These are phyloP conservation scores for Venturia oleaginea DNA, from an alignment of 2,329 filamentous ascomycete genomes.

Conservation along the genomic window DNA sequence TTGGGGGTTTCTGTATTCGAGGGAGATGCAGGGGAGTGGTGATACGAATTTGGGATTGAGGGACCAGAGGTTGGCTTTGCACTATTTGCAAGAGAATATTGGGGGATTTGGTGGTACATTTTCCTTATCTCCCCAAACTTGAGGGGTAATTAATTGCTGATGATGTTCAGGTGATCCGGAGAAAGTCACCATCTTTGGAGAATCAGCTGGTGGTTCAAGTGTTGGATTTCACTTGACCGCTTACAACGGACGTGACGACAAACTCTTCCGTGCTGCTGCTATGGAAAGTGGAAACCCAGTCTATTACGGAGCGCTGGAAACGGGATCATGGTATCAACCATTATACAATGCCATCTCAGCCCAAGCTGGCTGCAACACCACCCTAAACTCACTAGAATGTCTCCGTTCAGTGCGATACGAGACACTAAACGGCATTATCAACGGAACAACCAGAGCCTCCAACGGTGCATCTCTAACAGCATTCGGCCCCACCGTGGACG, in stretches of 20 bases:
- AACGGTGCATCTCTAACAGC: constrained; percentile 17
- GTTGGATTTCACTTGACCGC: constrained; percentile 40
- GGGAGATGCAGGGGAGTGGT: constrained; percentile 43
- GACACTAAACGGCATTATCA: constrained; percentile 46
- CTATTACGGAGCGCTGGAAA: constrained; percentile 19
- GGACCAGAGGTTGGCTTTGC: constrained; percentile 36
- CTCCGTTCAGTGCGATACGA: constrained; percentile 53
- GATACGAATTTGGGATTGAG: constrained; percentile 39
- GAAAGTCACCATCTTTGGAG: constrained; percentile 38
- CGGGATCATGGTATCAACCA: constrained; percentile 36
- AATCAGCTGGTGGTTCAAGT: constrained; percentile 35
- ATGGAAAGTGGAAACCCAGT: constrained; percentile 36
- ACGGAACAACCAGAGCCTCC: constrained; percentile 27
- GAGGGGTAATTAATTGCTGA: constrained; percentile 16
- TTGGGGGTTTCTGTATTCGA: constrained; percentile 60
- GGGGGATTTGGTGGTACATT: constrained; percentile 29
- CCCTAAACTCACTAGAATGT: constrained; percentile 25
- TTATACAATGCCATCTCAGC: constrained; percentile 55
- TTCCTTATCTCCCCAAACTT: not conserved
- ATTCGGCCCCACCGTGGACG: constrained; percentile 40
- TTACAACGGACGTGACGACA: constrained; percentile 39
- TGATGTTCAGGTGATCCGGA: constrained; percentile 20
- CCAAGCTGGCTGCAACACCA: constrained; percentile 47
- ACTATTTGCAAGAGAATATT: constrained; percentile 38
- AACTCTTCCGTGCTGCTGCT: constrained; percentile 38